Conservation (phyloP, 108 stramenopile genomes). For the Schizochytrium sp. region DNA sequence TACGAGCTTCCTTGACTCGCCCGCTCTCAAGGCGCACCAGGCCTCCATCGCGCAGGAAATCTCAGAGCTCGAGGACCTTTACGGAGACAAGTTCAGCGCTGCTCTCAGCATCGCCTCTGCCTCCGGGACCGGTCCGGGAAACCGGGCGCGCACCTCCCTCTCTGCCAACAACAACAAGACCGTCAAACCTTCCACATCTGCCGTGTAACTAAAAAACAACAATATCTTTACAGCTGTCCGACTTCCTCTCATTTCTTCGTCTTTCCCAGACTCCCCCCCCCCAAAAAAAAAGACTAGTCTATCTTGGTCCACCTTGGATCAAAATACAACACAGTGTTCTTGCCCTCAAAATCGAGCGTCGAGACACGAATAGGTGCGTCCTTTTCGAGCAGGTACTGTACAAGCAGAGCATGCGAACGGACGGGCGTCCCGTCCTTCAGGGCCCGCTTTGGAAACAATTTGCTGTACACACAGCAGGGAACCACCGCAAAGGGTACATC, state of each 20-base stretch:
- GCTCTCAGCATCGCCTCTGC: not conserved
- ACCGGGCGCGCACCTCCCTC: not conserved
- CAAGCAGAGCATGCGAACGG: constrained; percentile 43
- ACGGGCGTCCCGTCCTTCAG: constrained; percentile 28
- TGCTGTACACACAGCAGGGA: constrained; percentile 71
- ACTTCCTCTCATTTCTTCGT: too few relatives aligned
- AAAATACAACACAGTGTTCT: not conserved
- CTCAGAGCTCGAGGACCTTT: not conserved
- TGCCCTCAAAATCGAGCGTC: constrained; percentile 3
- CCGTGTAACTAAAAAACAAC: not conserved
- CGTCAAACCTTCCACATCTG: not conserved
- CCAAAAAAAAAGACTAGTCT: too few relatives aligned
- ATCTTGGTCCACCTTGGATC: too few relatives aligned
- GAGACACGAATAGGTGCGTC: not conserved
- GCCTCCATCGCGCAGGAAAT: not conserved
- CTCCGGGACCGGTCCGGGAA: not conserved
- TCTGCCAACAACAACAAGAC: too few relatives aligned
- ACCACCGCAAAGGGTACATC: constrained; percentile 65
- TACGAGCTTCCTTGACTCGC: not conserved
- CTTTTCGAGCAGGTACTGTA: constrained; percentile 46
- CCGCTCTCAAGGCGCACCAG: not conserved
- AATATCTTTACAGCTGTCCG: too few relatives aligned
- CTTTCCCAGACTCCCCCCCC: too few relatives aligned
- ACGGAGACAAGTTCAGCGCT: not conserved
- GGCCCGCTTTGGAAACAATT: constrained; percentile 47